Evolutionary conservation across 1,284 basidiomycete species (phyloP), one percentile per base, ranked within the genome.

Genomic region (Heimioporus retisporus): DNA sequence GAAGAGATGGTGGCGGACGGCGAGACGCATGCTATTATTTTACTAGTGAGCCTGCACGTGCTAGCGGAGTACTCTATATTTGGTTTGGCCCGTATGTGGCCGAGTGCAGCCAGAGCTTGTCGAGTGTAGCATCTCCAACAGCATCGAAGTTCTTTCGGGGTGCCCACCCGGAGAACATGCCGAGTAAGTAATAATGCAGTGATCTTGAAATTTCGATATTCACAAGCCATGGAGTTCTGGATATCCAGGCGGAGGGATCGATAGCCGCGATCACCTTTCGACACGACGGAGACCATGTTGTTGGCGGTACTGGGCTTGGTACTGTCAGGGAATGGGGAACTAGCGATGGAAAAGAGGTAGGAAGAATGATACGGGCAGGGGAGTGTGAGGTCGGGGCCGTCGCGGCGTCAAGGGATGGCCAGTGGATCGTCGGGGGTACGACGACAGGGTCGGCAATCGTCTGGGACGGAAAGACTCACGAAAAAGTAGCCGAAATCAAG

Each of bases 261-360:
- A 57, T 65, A 57, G 15, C 64, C 23, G 55, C 60, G 25, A 28
- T 64, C n/a, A 25, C 55, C 55, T 63, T 63, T 48, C 60, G 48
- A 51, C 46, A 42, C 4, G 55, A 65, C 13, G 60, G 64, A 42
- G 51, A 44, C 19, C 54, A 64, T 31, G 11, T 65, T n/a, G 14
- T 65, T 25, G 60, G 60, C 21, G 55, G 60, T 44, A 65, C 48
- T 63, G 64, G 55, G 11, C 64, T 65, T 57, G 64, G 64, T 21
- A 51, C 60, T 16, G 46, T 63, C 2, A 56, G 55, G 55, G 57
- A 55, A 56, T 64, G 64, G 64, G 31, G 28, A 21, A 63, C 55
- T 23, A 23, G 25, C 16, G 46, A 65, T 43, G 61, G 55, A 16
- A 56, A 42, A 44, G 64, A 65, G 43, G 55, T 65, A 23, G 55